These are phyloP conservation scores for Chalara sp. DNA, from an alignment of 2,329 filamentous ascomycete species.

Conservation along the genomic window DNA sequence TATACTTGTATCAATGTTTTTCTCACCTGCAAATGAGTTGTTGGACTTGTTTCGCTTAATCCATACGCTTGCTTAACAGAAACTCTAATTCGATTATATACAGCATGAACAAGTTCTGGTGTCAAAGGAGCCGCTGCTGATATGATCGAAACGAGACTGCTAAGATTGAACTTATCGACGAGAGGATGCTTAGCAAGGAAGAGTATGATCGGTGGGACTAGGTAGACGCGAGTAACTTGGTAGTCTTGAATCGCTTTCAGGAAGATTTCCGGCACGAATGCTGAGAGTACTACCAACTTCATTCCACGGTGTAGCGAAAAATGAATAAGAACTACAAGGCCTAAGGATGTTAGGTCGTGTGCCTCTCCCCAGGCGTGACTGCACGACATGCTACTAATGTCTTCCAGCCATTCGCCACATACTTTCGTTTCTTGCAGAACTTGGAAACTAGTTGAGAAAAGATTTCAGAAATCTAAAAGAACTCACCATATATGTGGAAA, in stretches of 20 bases:
- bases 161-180: conserved; percentile 72
- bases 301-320: conserved; percentile 57
- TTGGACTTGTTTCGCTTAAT: conserved; percentile 76
- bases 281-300: conserved; percentile 39
- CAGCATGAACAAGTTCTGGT: conserved; percentile 65
- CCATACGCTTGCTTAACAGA: conserved; percentile 88
- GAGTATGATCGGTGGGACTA: conserved; percentile 77
- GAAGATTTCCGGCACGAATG: conserved; percentile 72
- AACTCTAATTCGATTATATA: conserved; percentile 65
- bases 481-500: conserved; percentile 58
- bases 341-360: not conserved
- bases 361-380: not conserved
- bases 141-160: conserved; percentile 72
- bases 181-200: conserved; percentile 69
- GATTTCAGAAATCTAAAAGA: not conserved
- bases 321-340: conserved; percentile 62
- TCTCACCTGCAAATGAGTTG: conserved; percentile 47
- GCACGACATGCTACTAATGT: too few relatives aligned
- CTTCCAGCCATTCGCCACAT: too few relatives aligned
- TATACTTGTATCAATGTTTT: too few relatives aligned
- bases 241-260: conserved; percentile 69
- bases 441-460: too few relatives aligned
- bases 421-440: too few relatives aligned
- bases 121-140: conserved; percentile 79
- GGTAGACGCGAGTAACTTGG: conserved; percentile 66